Conservation (phyloP, 805 yeast genomes). For the Pichia nakasei region DNA sequence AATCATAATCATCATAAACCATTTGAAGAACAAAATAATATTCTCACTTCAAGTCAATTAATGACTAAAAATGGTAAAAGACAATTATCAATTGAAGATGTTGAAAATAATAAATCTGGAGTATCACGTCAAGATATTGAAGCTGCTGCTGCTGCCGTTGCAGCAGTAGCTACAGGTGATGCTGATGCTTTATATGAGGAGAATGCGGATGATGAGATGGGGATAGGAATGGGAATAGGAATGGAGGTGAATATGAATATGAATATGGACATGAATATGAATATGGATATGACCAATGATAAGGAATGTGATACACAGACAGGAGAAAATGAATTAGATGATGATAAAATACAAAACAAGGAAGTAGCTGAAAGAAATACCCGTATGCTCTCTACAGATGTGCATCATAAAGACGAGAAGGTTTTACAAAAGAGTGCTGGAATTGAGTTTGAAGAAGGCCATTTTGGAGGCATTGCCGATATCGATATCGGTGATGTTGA, state of each 20-base stretch:
- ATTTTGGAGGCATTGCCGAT: neutral
- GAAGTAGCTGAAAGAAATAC: too few relatives aligned
- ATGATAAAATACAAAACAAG: too few relatives aligned
- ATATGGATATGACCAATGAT: too few relatives aligned
- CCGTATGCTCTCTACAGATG: too few relatives aligned
- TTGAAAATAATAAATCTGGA: neutral
- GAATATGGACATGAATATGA: too few relatives aligned
- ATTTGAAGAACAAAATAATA: conserved; percentile 5
- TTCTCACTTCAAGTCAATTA: neutral
- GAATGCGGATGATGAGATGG: neutral
- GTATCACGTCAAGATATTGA: conserved; percentile 8
- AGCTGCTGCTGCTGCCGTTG: conserved; percentile 10
- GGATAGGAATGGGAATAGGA: neutral
- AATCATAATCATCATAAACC: conserved; percentile 35
- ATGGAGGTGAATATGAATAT: neutral
- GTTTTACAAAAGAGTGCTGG: neutral
- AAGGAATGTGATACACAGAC: too few relatives aligned
- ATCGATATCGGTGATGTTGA: neutral
- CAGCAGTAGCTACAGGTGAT: neutral
- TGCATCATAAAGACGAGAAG: neutral
- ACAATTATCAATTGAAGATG: neutral
- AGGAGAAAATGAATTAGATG: too few relatives aligned
- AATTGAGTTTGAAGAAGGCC: neutral
- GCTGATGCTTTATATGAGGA: neutral
- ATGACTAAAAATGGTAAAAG: neutral